Conservation (phyloP, 2,329 filamentous ascomycete species). For the Biscogniauxia sp. region DNA sequence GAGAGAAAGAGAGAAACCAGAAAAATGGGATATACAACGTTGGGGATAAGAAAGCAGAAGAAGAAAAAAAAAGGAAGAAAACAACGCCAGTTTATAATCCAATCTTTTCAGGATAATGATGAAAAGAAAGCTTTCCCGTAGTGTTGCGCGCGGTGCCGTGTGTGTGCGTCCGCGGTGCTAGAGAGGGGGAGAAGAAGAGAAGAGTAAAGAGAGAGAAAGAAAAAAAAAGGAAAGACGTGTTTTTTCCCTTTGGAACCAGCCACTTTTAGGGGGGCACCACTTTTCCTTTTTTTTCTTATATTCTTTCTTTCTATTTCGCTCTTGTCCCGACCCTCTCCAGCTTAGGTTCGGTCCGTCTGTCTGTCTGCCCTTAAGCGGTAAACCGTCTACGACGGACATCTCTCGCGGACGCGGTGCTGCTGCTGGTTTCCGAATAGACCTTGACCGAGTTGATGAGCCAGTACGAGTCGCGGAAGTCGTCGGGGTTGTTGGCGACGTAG, state of each 20-base stretch:
- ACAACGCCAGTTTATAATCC: slow-evolving; percentile 6
- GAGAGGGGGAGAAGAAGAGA: neutral
- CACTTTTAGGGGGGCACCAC: no score
- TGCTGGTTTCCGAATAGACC: slow-evolving; percentile 46
- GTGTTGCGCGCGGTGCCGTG: no score
- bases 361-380: slow-evolving; percentile 16
- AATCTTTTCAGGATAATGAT: neutral
- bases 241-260: no score
- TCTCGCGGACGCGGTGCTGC: slow-evolving; percentile 5
- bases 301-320: neutral
- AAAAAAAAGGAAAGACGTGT: no score
- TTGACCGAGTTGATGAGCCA: slow-evolving; percentile 74
- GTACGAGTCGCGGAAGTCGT: slow-evolving; percentile 69
- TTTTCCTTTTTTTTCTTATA: neutral
- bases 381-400: slow-evolving; percentile 16
- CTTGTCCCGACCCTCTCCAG: neutral
- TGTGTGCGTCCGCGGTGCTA: neutral
- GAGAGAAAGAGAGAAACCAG: neutral
- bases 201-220: neutral
- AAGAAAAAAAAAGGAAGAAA: neutral
- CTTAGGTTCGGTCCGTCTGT: no score
- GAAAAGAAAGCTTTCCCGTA: neutral
- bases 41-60: neutral
- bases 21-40: neutral
- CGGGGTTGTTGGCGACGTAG: slow-evolving; percentile 70